Conservation (phyloP, 768 basidiomycete species). For the Leccinum fibrillosum region DNA sequence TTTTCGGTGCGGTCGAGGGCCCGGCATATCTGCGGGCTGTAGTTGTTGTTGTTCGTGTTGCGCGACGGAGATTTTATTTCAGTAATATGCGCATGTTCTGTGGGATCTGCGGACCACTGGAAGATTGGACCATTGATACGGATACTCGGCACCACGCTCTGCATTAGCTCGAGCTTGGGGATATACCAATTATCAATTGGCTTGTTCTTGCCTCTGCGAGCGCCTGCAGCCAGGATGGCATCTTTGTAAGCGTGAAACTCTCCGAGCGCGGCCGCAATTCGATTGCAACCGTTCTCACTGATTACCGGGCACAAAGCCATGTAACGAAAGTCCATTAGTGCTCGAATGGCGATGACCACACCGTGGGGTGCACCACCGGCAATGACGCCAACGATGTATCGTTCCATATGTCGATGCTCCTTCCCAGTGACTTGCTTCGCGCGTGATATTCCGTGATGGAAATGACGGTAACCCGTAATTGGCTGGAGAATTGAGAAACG, state of each 20-base stretch:
- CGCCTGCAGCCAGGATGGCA: background rate
- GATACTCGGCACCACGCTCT: background rate
- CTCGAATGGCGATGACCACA: background rate
- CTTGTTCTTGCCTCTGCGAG: background rate
- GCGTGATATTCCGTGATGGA: background rate
- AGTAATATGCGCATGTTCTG: background rate
- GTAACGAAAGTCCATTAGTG: background rate
- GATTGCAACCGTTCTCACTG: no score
- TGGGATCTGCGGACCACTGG: background rate
- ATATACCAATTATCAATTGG: background rate
- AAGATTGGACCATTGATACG: background rate
- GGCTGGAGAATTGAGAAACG: background rate
- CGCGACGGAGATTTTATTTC: background rate
- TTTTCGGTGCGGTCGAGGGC: background rate
- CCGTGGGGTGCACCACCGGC: background rate
- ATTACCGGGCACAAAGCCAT: background rate
- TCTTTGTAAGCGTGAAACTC: background rate
- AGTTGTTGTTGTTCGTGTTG: background rate
- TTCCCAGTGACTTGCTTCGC: background rate
- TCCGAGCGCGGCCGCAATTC: no score
- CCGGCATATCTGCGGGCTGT: background rate
- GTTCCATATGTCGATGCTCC: background rate
- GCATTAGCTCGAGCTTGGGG: background rate
- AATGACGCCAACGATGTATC: background rate
- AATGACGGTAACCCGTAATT: background rate